Conservation (phyloP, 495 filamentous ascomycete species). For the Durotheca rogersii region DNA sequence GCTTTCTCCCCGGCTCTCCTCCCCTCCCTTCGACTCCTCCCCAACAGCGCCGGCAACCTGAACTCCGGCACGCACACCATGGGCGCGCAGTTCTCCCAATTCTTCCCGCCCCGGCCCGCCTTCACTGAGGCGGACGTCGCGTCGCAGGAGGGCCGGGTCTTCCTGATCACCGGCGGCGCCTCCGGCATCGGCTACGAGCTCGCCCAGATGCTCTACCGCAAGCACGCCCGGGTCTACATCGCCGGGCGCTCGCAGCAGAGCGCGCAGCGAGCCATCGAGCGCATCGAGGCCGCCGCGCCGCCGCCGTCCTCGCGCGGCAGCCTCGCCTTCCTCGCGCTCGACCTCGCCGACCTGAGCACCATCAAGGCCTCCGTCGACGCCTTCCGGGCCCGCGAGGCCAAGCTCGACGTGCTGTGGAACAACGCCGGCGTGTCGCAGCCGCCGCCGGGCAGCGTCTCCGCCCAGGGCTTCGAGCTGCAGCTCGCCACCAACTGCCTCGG, state of each 20-base stretch:
- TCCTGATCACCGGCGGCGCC: conserved; percentile 47
- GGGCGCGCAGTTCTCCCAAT: conserved; percentile 22
- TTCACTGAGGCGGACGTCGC: conserved; percentile 28
- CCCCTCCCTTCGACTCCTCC: no score
- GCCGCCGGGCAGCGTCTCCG: conserved; percentile 33
- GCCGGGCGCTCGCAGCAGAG: conserved; percentile 41
- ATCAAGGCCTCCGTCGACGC: conserved; percentile 27
- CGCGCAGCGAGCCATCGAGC: conserved; percentile 25
- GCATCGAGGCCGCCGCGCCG: conserved; percentile 17
- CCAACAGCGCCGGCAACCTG: no score
- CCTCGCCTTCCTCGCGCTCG: conserved; percentile 29
- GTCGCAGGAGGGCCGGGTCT: conserved; percentile 36
- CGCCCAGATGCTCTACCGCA: conserved; percentile 43
- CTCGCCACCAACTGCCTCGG: conserved; percentile 41
- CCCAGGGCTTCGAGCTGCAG: conserved; percentile 41
- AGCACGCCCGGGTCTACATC: conserved; percentile 47
- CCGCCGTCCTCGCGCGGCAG: conserved; percentile 19
- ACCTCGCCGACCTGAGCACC: conserved; percentile 31
- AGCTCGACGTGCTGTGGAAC: conserved; percentile 34
- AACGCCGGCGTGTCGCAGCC: conserved; percentile 43
- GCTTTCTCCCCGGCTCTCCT: no score
- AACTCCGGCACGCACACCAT: no score
- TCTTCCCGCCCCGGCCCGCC: conserved; percentile 28
- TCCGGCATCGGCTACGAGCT: conserved; percentile 49
- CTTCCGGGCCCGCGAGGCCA: conserved; percentile 29